Evolutionary conservation across 306 rosid genomes (phyloP), one percentile per base, ranked within the genome.

Genomic region (Quercus rubra): DNA sequence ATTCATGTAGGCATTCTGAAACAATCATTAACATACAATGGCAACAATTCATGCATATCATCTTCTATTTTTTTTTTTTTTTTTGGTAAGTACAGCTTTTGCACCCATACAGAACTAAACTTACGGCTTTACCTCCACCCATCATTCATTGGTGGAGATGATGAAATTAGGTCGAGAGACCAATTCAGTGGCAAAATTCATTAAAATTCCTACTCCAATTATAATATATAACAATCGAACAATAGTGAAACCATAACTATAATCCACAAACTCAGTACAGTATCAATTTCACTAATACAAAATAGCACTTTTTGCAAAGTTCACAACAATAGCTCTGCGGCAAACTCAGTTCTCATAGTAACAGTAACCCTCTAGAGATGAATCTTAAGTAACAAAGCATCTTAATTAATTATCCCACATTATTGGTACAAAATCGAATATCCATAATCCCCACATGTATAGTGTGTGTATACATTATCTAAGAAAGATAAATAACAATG

Each of bases 341-440:
- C 20, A 14, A 43, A 28, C 52, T 62, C 25, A 23, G 31, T 71
- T 63, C 71, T 66, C 28, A 52, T 31, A 4, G 55, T 72, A 28
- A 18, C 54, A 70, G n/a, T 12, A 70, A 49, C 78, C 70, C 77
- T 35, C 59, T 31, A 31, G 70, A 79, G 46, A 64, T 21, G 69
- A 23, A 81, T 23, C 77, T 18, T 2, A 38, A 15, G 19, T 52
- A 71, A 56, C 33, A 78, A 55, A 72, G 49, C 25, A 74, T 67
- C 68, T n/a, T 43, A 84, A 35, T 67, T 54, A 74, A 55, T 77
- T 77, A 85, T 79, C 81, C 82, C 74, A 77, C 86, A 64, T 31
- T 72, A 85, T 43, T 76, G 77, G 70, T 78, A 84, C 85, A 85
- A 61, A 81, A 83, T 12, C 55, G 69, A 78, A 67, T 27, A 72